Percentiles rank a stretch among this genome's conserved stretches.
Conservation (phyloP, 75 land plant genomes). For the Cupressus sempervirens region DNA sequence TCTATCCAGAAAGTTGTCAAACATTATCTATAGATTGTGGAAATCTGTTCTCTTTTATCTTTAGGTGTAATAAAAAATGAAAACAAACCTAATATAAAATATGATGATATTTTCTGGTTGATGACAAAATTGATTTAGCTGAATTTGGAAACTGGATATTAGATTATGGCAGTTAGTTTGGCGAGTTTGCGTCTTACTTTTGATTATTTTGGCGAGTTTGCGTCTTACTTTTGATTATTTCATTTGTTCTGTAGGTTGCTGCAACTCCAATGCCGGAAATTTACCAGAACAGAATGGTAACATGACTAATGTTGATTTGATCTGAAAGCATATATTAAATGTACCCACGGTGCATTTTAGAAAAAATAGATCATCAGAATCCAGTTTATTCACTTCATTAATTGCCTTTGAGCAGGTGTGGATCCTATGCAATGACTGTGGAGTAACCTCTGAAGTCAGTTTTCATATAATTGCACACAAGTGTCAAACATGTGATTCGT, state of each 20-base stretch:
- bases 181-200: not conserved
- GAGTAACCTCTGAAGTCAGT: constrained; percentile 39
- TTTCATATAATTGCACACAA: constrained; percentile 77
- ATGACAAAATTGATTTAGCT: not conserved
- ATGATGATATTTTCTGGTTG: not conserved
- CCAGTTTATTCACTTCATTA: not conserved
- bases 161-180: not conserved
- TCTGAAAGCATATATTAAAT: not conserved
- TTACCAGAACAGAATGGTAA: constrained; percentile 64
- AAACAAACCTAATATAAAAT: constrained; percentile 9
- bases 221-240: not conserved
- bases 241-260: constrained; percentile 39
- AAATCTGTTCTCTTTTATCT: too few species aligned
- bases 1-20: too few species aligned
- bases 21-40: too few species aligned
- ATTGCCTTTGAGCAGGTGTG: constrained; percentile 38
- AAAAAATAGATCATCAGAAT: not conserved
- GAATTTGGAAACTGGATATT: not conserved
- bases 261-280: constrained; percentile 70
- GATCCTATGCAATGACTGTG: constrained; percentile 89
- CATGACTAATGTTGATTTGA: not conserved
- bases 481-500: constrained; percentile 60
- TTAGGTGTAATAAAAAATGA: not conserved
- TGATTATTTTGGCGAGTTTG: not conserved
- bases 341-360: not conserved